Evolutionary conservation across 768 basidiomycete genomes (phyloP), one percentile per base, ranked within the genome.

Genomic region (Leccinum boreale): DNA sequence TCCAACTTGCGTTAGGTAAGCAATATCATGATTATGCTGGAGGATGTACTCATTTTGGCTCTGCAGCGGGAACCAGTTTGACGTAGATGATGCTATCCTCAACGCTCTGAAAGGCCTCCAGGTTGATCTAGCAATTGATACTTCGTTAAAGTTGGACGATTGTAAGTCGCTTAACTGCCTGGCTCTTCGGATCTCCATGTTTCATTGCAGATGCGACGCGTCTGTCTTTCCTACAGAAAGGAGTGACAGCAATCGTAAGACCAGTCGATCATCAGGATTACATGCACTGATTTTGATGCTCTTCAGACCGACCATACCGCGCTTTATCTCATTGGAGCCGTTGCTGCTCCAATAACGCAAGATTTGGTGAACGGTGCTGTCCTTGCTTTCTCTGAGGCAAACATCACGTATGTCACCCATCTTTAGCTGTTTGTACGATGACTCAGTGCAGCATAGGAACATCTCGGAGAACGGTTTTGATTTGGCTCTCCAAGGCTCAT

Each of bases 241-340:
- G 75, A 42, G 84, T 89, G 15, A 76, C 82, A 19, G 82, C 81
- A 1, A 70, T 79, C 46, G 85, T 85, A 68, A 67, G 78, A 63
- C 15, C 35, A 24, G 24, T 19, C 24, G 6, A 3, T 45, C 2
- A 58, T 26, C 33, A 47, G 45, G 28, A 24, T 42, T 14, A 52
- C 8, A 31, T 55, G 31, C 52, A 35, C 39, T 60, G 44, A 67
- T 39, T 21, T 26, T 24, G 19, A 21, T 8, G 45, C 49, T 50
- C 5, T 58, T 21, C 42, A 87, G 82, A 85, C 83, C 2, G 89
- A 89, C 67, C 65, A 78, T 59, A 84, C 84, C 2, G 81, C 79
- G 0, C 71, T 90, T 24, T 87, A 81, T 71, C 77, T 89, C 51
- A 85, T 89, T 42, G 85, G 86, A n/a, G 85, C 82, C 4, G 85